Percentiles rank a stretch among this genome's conserved stretches.
phyloP scores from a whole-genome alignment of 805 yeast species.

The Wickerhamiella allomyrinae region DNA sequence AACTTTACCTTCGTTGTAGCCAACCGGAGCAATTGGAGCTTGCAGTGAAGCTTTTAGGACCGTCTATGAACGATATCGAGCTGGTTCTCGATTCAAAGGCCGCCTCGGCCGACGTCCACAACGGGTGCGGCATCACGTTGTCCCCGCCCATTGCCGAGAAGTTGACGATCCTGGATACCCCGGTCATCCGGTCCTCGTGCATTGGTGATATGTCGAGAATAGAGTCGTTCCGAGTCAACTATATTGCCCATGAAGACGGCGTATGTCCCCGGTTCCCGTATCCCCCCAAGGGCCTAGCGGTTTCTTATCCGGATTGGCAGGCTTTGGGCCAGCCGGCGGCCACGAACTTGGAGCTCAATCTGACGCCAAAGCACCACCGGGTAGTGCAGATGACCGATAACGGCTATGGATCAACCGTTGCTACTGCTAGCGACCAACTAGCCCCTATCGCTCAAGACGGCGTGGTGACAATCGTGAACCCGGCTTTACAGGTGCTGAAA shows the following conservation, averaged over 20 bases:
- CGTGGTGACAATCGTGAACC: slow-evolving; percentile 7
- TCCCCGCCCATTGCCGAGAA: slow-evolving; percentile 2
- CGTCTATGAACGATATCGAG: neutral
- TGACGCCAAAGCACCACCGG: neutral
- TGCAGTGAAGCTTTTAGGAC: slow-evolving; percentile 6
- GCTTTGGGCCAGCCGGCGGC: slow-evolving; percentile 8
- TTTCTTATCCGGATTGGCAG: slow-evolving; percentile 7
- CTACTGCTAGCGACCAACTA: too few relatives aligned
- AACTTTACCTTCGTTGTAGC: slow-evolving; percentile 7
- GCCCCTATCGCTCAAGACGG: too few relatives aligned
- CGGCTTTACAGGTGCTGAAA: slow-evolving; percentile 8
- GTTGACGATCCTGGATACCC: slow-evolving; percentile 1
- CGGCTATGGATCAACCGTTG: neutral
- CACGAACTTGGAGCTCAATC: slow-evolving; percentile 9
- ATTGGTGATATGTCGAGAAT: slow-evolving; percentile 3
- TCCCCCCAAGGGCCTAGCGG: slow-evolving; percentile 1
- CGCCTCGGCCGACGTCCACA: neutral
- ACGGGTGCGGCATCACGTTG: slow-evolving; percentile 4
- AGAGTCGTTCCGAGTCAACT: slow-evolving; percentile 4
- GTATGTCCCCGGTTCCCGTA: neutral
- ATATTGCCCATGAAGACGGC: slow-evolving; percentile 5
- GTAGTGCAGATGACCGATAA: neutral
- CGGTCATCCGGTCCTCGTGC: neutral
- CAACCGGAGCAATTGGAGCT: slow-evolving; percentile 10
- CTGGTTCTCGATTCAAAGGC: slow-evolving; percentile 8